phyloP scores from a whole-genome alignment of 495 filamentous ascomycete species.

The Xylaria longipes region DNA sequence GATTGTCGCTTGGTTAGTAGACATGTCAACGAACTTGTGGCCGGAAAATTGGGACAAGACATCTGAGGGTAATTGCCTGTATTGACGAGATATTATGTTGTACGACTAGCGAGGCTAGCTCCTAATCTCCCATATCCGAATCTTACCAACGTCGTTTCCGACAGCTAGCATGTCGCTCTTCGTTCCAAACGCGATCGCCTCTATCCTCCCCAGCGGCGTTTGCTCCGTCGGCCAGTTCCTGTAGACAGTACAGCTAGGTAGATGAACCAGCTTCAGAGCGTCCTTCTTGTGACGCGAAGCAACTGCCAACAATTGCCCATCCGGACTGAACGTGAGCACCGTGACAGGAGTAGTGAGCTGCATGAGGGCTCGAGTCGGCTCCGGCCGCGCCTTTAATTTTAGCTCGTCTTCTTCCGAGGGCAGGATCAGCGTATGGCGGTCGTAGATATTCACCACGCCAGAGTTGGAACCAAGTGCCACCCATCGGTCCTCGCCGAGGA shows the following conservation, averaged over 20 bases:
- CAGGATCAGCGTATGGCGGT: conserved; percentile 69
- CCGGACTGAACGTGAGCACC: conserved; percentile 78
- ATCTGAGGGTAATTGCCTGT: conserved; percentile 15
- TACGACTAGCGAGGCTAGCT: conserved; percentile 34
- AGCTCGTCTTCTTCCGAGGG: conserved; percentile 50
- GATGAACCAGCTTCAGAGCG: conserved; percentile 84
- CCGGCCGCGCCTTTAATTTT: conserved; percentile 67
- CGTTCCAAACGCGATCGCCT: conserved; percentile 76
- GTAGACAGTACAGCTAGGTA: conserved; percentile 92
- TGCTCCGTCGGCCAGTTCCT: conserved; percentile 93
- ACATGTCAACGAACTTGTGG: not conserved
- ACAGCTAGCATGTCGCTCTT: conserved; percentile 76
- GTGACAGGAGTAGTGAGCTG: conserved; percentile 86
- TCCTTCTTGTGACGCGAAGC: conserved; percentile 85
- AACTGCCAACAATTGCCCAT: conserved; percentile 88
- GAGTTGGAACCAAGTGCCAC: conserved; percentile 82
- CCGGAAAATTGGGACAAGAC: not conserved
- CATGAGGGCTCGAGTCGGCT: conserved; percentile 74
- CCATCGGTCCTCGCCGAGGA: conserved; percentile 85
- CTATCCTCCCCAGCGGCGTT: conserved; percentile 88
- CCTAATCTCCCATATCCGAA: conserved; percentile 85
- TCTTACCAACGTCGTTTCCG: conserved; percentile 83
- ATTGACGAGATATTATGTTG: conserved; percentile 13
- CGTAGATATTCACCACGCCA: conserved; percentile 92
- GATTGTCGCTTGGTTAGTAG: not conserved